Base-by-base conservation (phyloP, 2,329 filamentous ascomycete species). In the Microdochium trichocladiopsis region DNA sequence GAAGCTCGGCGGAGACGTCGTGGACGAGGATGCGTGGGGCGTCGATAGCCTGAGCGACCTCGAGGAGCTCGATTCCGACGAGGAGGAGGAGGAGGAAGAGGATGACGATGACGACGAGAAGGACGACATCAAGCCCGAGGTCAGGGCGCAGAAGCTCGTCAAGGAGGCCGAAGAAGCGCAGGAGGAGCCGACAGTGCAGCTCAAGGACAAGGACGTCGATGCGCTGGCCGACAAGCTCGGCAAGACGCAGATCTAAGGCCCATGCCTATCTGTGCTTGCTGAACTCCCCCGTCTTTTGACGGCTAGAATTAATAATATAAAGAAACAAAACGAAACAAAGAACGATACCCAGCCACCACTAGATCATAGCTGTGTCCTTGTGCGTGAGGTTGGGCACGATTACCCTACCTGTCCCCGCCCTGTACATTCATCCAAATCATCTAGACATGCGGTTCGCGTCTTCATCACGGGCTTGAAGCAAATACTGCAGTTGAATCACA, bases 41-140 rank as follows among this genome's bases (percentile, higher is more conserved):
- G 70, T 96, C 23, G 93, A 96, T 65, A 88, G 88, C 63, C 80
- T 96, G 47, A 88, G 87, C 61, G 92, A 96, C 60, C 82, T 96
- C 2, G 89, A 93, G 60, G 88, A 90, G 10, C 80, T 83, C 12
- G 82, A 80, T 52, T 86, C 82, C 1, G 84, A 88, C 4, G 83
- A 86, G 23, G 84, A 86, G 2, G 86, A 85, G 12, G 84, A 84
- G 14, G 80, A 83, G 23, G 83, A 84, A 6, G 84, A 83, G 6
- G 84, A 84, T 1, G 85, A 86, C 6, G 86, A 87, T 18, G 84
- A 88, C 2, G 83, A 86, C 50, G 82, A 82, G 21, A 73, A 78
- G 48, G 74, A 77, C 36, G 72, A 75, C 41, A 71, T 75, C 22
- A 75, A 82, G 60, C 70, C 77, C 22, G 77, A 86, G 66, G 82